A percentile compares a stretch with the other conserved stretches of the same genome.
These are phyloP conservation scores for Phlyctochytrium arcticum DNA, from an alignment of 192 early-diverging fungal species.

Conservation along the genomic window DNA sequence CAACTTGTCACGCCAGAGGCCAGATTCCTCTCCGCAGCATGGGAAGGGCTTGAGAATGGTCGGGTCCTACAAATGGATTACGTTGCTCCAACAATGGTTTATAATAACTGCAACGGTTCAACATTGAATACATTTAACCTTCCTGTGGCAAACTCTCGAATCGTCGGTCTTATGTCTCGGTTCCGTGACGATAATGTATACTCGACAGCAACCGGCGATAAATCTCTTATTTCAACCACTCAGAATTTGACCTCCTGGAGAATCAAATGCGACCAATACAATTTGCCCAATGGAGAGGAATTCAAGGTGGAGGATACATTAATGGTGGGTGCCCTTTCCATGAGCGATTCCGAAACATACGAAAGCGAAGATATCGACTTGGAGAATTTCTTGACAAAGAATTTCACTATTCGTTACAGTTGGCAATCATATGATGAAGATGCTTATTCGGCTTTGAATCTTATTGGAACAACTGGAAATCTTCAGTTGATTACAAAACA, in stretches of 20 bases:
- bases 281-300: too few species aligned
- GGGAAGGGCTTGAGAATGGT: too few species aligned
- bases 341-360: too few species aligned
- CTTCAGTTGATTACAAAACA: neutral
- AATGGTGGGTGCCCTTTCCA: too few species aligned
- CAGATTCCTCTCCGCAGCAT: too few species aligned
- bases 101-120: neutral
- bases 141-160: neutral
- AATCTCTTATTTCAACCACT: neutral
- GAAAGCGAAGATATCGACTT: too few species aligned
- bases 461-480: neutral
- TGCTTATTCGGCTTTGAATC: neutral
- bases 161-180: neutral
- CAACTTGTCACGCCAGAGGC: neutral
- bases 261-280: too few species aligned
- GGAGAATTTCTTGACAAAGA: too few species aligned
- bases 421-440: neutral
- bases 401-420: neutral
- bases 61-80: too few species aligned
- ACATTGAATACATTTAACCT: neutral
- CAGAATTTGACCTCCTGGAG: too few species aligned
- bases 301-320: too few species aligned
- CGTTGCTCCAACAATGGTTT: neutral
- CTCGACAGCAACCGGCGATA: conserved; percentile 1
- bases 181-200: neutral